phyloP scores from a whole-genome alignment of 2,329 filamentous ascomycete genomes.

The Venturia asperata region DNA sequence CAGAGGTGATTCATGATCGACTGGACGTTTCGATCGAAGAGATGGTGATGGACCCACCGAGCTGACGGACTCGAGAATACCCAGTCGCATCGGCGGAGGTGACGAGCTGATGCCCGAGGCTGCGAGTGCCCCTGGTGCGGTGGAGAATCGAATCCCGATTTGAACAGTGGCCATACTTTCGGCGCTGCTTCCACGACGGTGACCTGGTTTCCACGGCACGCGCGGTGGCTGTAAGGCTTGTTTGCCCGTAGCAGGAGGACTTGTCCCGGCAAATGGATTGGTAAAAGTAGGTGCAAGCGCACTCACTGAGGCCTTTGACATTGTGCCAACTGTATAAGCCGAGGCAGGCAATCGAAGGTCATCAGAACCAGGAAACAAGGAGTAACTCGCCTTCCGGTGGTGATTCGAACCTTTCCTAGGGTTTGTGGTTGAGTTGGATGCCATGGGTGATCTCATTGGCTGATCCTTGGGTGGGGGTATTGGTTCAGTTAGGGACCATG shows the following conservation, averaged over 20 bases:
- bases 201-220: slow-evolving; percentile 32
- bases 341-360: slow-evolving; percentile 35
- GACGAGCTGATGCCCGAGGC: neutral
- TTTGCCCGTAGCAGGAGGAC: slow-evolving; percentile 31
- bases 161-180: slow-evolving; percentile 62
- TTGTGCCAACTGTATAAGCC: slow-evolving; percentile 27
- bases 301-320: neutral
- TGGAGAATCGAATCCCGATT: slow-evolving; percentile 56
- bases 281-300: neutral
- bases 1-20: neutral
- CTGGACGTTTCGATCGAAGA: neutral
- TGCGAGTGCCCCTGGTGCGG: slow-evolving; percentile 4
- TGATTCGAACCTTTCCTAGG: neutral
- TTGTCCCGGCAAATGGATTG: slow-evolving; percentile 10
- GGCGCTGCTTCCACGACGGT: slow-evolving; percentile 54
- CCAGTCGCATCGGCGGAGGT: neutral
- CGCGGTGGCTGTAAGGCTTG: slow-evolving; percentile 32
- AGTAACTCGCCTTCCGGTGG: slow-evolving; percentile 26
- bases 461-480: slow-evolving; percentile 23
- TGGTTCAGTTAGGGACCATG: slow-evolving; percentile 23
- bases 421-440: neutral
- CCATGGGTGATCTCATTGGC: slow-evolving; percentile 1
- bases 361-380: slow-evolving; percentile 34
- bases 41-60: neutral
- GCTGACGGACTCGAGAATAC: slow-evolving; percentile 11